Evolutionary conservation across 768 basidiomycete genomes (phyloP).

Genomic region (Chalciporus sphaerocephalus): DNA sequence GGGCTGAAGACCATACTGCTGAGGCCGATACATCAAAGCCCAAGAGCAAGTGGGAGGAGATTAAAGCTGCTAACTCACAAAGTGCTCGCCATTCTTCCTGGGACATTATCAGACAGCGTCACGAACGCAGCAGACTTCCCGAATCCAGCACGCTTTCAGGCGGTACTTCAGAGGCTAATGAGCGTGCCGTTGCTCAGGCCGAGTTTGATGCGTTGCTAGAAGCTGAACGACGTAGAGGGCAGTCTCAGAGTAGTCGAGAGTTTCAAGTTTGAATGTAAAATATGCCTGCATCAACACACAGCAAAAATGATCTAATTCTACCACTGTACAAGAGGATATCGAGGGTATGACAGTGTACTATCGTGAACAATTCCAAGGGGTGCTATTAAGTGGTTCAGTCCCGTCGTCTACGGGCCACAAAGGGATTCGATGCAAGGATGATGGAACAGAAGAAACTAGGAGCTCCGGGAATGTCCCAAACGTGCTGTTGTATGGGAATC

Average conservation of each 20-base stretch:
- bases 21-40: slow-evolving; percentile 6
- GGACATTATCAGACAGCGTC: slow-evolving; percentile 61
- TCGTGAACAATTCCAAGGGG: slow-evolving; percentile 8
- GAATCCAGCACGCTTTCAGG: slow-evolving; percentile 5
- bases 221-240: slow-evolving; percentile 43
- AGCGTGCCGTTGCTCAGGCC: slow-evolving; percentile 47
- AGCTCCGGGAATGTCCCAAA: slow-evolving; percentile 11
- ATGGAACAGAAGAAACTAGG: background rate
- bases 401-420: slow-evolving; percentile 9
- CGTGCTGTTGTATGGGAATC: slow-evolving; percentile 1
- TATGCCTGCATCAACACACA: background rate
- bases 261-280: slow-evolving; percentile 5
- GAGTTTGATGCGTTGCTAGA: slow-evolving; percentile 58
- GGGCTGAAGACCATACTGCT: slow-evolving; percentile 12
- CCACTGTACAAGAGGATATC: background rate
- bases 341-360: slow-evolving; percentile 2
- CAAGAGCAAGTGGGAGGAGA: slow-evolving; percentile 58
- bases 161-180: slow-evolving; percentile 21
- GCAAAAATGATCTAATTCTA: background rate
- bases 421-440: slow-evolving; percentile 4
- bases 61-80: slow-evolving; percentile 51
- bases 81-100: slow-evolving; percentile 50
- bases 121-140: slow-evolving; percentile 36
- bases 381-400: slow-evolving; percentile 2
- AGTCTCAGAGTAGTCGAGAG: slow-evolving; percentile 19